Evolutionary conservation across 768 basidiomycete genomes (phyloP).

Genomic region (Suillus weaverae): DNA sequence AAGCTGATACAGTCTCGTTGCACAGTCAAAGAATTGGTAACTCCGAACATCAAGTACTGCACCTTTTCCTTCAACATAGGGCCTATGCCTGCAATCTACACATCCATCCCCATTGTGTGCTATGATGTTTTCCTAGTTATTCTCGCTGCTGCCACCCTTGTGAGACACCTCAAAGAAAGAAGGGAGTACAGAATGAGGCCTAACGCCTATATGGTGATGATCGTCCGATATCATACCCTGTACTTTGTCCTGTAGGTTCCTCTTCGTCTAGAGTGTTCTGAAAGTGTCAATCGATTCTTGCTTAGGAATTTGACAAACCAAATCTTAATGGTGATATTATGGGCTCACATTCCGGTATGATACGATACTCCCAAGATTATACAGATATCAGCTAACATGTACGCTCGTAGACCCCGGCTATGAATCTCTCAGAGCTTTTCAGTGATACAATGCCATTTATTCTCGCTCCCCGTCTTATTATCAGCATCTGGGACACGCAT

Average conservation of each 20-base stretch:
- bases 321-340: not conserved
- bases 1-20: not conserved
- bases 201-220: not conserved
- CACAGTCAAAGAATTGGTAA: not conserved
- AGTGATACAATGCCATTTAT: not conserved
- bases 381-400: not conserved
- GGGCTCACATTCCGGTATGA: not conserved
- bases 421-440: not conserved
- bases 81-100: not conserved
- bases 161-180: not conserved
- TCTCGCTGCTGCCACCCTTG: not conserved
- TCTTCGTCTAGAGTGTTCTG: not conserved
- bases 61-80: not conserved
- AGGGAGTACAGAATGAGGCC: not conserved
- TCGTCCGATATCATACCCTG: not conserved
- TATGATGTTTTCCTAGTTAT: not conserved
- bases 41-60: not conserved
- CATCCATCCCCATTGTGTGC: not conserved
- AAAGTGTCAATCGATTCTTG: not conserved
- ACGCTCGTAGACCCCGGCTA: not conserved
- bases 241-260: not conserved
- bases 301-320: not conserved
- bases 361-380: not conserved
- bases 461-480: not conserved
- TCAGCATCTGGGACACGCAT: slow-evolving; percentile 2